Evolutionary conservation across 2,329 filamentous ascomycete genomes (phyloP).

Genomic region (Penicillium sp.): DNA sequence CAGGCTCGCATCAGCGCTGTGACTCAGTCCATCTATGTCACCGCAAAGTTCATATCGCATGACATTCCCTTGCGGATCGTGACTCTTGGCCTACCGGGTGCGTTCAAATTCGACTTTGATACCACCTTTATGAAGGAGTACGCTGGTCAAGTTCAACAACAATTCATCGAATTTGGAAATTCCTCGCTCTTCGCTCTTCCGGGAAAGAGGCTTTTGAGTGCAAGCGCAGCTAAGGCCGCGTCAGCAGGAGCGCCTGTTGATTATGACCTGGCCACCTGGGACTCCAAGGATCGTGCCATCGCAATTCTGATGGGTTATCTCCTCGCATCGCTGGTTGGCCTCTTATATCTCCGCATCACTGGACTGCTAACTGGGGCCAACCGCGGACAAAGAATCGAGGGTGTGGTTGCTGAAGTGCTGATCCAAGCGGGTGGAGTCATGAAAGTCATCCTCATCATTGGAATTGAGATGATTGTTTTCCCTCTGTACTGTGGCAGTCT

Average conservation of each 20-base stretch:
- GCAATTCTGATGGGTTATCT: slow-evolving; percentile 81
- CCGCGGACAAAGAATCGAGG: slow-evolving; percentile 64
- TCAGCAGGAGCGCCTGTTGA: slow-evolving; percentile 45
- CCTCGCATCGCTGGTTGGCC: slow-evolving; percentile 71
- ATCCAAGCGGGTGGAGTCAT: slow-evolving; percentile 94
- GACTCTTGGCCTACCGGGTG: slow-evolving; percentile 26
- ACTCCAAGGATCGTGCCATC: slow-evolving; percentile 65
- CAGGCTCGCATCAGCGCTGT: slow-evolving; percentile 54
- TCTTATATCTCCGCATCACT: slow-evolving; percentile 75
- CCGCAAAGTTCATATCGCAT: slow-evolving; percentile 45
- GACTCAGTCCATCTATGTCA: slow-evolving; percentile 42
- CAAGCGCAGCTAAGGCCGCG: slow-evolving; percentile 20
- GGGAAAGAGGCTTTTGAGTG: slow-evolving; percentile 30
- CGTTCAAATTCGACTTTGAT: slow-evolving; percentile 23
- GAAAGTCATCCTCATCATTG: slow-evolving; percentile 97
- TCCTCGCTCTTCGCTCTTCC: slow-evolving; percentile 25
- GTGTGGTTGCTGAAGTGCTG: slow-evolving; percentile 73
- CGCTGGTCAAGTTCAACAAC: slow-evolving; percentile 19
- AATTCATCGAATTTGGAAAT: slow-evolving; percentile 23
- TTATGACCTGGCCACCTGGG: slow-evolving; percentile 67
- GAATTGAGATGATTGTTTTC: slow-evolving; percentile 98
- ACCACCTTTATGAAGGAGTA: slow-evolving; percentile 18
- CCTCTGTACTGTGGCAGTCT: slow-evolving; percentile 93
- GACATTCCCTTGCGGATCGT: slow-evolving; percentile 39
- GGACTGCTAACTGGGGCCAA: slow-evolving; percentile 64